Base-by-base conservation (phyloP, 345 rosid genomes). In the Lepidium africanum region DNA sequence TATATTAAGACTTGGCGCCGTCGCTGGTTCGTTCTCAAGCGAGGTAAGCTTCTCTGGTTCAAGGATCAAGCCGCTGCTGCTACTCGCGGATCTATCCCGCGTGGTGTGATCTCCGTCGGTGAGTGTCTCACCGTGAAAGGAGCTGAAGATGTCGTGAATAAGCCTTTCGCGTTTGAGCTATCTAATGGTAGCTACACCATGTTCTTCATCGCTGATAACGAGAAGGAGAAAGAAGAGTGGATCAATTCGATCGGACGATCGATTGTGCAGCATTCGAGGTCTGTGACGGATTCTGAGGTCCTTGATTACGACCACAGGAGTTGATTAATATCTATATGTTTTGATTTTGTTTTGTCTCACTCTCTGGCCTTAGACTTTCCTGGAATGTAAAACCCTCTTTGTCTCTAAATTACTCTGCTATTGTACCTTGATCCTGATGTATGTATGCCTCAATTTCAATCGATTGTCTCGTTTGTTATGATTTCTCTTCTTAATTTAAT, bases 221-320 rank as follows among this genome's bases (percentile, higher is more conserved):
- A 85, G 73, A 90, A 90, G 78, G 95, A 86, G 63, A 90, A 83
- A 69, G 95, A 90, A 78, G 92, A 90, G 35, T 88, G 97, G 97
- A 88, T 90, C 82, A 90, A 90, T 65, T 88, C 95, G 40, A 86
- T 90, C 47, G 97, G 97, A 4, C 67, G 92, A 25, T 86, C 95
- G 39, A 90, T 90, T 35, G 95, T 90, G 17, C 94, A 87, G 67
- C 92, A 81, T 77, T 90, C 97, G 15, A 76, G 83, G 21, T 84
- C 97, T 36, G 86, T 86, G 9, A 90, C 97, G 6, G 92, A 90
- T 64, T 88, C 89, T 4, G 95, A 90, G 70, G 86, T 90, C 37
- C 84, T 88, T 8, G 97, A 90, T 69, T 75, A 74, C 33, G 69
- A 75, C 46, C 78, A 66, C 47, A 67, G 43, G 33, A 61, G n/a